A percentile compares a stretch with the other conserved stretches of the same genome.
These are phyloP conservation scores for Cicer chorassanicum DNA, from an alignment of 306 rosid genomes.

Conservation along the genomic window DNA sequence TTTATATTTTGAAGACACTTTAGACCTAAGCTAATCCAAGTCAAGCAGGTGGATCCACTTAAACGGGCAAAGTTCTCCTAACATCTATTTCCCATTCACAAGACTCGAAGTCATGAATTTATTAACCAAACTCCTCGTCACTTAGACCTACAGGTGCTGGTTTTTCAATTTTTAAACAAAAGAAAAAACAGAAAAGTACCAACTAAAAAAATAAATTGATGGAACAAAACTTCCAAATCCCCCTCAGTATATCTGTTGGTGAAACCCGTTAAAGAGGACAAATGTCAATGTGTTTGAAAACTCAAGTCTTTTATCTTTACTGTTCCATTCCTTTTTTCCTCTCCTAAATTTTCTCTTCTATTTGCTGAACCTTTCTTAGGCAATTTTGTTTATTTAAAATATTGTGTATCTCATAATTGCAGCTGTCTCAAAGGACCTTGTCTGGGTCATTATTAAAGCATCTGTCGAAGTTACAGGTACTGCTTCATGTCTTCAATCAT, in stretches of 20 bases:
- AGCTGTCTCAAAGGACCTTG: conserved; percentile 94
- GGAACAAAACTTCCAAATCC: conserved; percentile 2
- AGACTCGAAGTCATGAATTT: neutral
- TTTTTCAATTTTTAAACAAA: neutral
- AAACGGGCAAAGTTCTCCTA: neutral
- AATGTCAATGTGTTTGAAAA: conserved; percentile 4
- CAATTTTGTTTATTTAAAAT: conserved; percentile 23
- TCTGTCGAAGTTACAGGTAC: conserved; percentile 97
- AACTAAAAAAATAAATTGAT: neutral
- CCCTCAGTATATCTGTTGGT: conserved; percentile 5
- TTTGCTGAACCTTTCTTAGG: conserved; percentile 16
- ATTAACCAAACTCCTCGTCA: neutral
- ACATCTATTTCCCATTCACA: neutral
- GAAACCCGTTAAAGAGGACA: neutral
- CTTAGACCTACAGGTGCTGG: neutral
- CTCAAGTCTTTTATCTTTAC: conserved; percentile 11
- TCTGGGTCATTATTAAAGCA: conserved; percentile 95
- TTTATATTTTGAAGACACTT: neutral
- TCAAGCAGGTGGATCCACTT: conserved; percentile 4
- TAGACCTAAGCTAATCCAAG: conserved; percentile 17
- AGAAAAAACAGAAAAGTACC: neutral
- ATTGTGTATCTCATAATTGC: conserved; percentile 49
- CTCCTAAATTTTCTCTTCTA: neutral
- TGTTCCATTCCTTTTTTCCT: neutral
- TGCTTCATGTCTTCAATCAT: conserved; percentile 38